Percentiles rank a stretch among this genome's conserved stretches.
Evolutionary conservation across 2,329 filamentous ascomycete species (phyloP).

Genomic region (Berkeleyomyces rouxiae): DNA sequence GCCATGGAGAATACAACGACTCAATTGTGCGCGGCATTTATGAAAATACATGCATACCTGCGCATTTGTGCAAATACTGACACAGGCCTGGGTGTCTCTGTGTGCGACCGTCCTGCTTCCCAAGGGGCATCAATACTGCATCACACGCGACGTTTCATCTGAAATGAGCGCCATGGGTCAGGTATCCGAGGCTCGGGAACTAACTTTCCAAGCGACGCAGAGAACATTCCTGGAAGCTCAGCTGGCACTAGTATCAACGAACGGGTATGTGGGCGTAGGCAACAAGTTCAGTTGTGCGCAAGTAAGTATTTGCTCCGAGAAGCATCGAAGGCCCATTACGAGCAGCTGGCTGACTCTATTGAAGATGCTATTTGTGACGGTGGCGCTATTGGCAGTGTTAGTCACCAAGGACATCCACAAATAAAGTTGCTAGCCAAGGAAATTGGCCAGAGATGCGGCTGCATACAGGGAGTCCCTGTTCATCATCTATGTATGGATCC

Average conservation of each 20-base stretch:
- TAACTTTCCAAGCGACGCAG: not conserved
- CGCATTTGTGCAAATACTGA: too few species aligned
- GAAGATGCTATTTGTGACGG: not conserved
- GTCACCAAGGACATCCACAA: not conserved
- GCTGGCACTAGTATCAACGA: not conserved
- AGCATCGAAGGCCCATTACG: not conserved
- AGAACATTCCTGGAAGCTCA: not conserved
- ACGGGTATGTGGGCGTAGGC: too few species aligned
- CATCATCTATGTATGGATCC: not conserved
- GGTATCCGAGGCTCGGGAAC: not conserved
- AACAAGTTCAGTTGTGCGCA: too few species aligned
- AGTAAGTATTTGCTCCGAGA: not conserved
- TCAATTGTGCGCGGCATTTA: too few species aligned
- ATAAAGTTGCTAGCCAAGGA: not conserved
- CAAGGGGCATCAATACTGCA: not conserved
- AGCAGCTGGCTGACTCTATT: not conserved
- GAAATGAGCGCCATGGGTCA: not conserved
- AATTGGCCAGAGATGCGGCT: not conserved
- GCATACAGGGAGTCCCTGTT: not conserved
- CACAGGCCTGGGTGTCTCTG: too few species aligned
- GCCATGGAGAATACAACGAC: too few species aligned
- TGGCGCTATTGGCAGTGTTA: not conserved
- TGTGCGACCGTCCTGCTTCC: not conserved
- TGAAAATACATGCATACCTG: too few species aligned
- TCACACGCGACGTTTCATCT: slow-evolving; percentile 2